Evolutionary conservation across 768 basidiomycete genomes (phyloP), one percentile per base, ranked within the genome.

Genomic region (Boletus barrowsii): DNA sequence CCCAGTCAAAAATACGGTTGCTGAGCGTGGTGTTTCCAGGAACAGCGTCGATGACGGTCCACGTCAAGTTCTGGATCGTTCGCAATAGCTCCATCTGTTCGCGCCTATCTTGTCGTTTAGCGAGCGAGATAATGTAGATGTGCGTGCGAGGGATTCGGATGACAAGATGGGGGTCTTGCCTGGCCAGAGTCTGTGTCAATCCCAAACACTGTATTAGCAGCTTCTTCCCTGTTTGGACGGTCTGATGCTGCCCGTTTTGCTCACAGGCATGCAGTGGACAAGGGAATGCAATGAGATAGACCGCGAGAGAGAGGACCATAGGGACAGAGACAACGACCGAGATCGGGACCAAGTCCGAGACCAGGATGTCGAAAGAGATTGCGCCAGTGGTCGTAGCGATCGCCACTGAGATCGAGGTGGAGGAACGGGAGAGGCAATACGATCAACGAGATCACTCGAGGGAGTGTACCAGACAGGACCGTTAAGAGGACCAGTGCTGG

Each of bases 61-160:
- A 88, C 10, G 70, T 61, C 11, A 86, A 64, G 20, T 66, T 71
- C 18, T 87, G 76, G 9, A 64, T 62, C 11, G 61, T 64, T 22
- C 81, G 76, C 22, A 90, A 61, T 17, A 55, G 59, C 48, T 85
- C 82, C 85, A 88, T 88, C 44, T 81, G 73, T 18, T 64, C 56
- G 13, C 80, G 79, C 24, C 88, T 74, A 56, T 86, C 86, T 17
- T 60, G 60, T 30, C 88, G 79, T 26, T 64, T 69, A 9, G 80
- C 78, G 29, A 88, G 81, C 22, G 84, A 85, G 40, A 90, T 62
- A 1, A 89, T 80, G 58, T 80, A 84, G 48, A 82, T 74, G 10
- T 72, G 61, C 0, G 65, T 5, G 5, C 73, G 69, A 15, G 77
- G 71, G 32, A 79, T 61, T 32, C 74, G 75, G 7, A 82, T 69